Base-by-base conservation (phyloP, 345 rosid genomes). In the Carallia brachiata region DNA sequence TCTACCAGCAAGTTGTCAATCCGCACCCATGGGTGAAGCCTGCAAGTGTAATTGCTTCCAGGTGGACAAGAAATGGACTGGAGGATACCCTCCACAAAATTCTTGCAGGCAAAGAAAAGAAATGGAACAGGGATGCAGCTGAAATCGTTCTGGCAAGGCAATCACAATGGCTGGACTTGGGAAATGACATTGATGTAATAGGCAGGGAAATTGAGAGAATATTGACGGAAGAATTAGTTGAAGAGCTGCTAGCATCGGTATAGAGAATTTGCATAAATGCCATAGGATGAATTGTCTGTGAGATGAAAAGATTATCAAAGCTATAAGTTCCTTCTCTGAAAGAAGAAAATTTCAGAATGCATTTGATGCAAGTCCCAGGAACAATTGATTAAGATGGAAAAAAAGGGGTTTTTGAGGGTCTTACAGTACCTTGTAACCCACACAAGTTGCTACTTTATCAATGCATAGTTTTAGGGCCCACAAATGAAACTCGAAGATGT, bases 171-270 rank as follows among this genome's bases (percentile, higher is more conserved):
- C 69, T 89, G 62, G 84, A 79, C 27, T 70, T 83, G 63, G 83
- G 81, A 69, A 88, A 82, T 47, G 85, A 86, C 17, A 70, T 82
- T 18, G 91, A 89, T 67, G 61, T 62, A 65, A 79, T 93, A 31
- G 96, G 98, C 71, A 84, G 85, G 80, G 93, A 91, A 18, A 84
- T 89, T 2, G 98, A 88, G 86, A 77, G 68, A 67, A 30, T 80
- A 74, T 53, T 93, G 83, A 82, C 87, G 59, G 88, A 87, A 69
- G 97, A 88, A 67, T 61, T 93, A 72, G 73, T 87, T 37, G 80
- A 75, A 70, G 96, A 95, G 84, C 68, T 85, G 84, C 68, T 85
- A 70, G 78, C 79, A 61, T 77, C 58, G 54, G 69, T 19, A 76
- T 83, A 82, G 80, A 56, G 6, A 56, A 19, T 56, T 56, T 30